Conservation (phyloP, 495 filamentous ascomycete species). For the Arthonia radiata region DNA sequence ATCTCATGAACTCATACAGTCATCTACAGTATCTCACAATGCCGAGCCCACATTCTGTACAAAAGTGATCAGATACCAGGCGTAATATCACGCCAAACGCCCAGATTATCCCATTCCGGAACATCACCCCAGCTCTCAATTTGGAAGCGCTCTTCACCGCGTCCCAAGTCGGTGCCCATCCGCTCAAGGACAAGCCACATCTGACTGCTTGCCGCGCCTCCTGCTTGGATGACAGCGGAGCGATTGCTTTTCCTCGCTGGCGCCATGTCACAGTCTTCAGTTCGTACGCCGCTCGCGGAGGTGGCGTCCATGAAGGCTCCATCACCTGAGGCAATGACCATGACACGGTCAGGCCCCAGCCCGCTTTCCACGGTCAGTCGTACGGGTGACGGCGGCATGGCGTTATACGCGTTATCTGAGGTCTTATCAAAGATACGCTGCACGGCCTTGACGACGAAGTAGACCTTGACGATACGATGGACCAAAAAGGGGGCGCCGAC, state of each 20-base stretch:
- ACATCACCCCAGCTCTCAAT: constrained; percentile 13
- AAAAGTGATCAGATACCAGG: no score
- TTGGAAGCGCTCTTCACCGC: constrained; percentile 10
- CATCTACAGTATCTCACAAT: no score
- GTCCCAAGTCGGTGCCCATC: constrained; percentile 6
- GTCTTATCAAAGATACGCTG: background rate
- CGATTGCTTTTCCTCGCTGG: constrained; percentile 22
- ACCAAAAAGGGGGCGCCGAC: constrained; percentile 23
- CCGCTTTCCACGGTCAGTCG: no score
- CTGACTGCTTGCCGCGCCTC: no score
- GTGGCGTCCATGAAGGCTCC: constrained; percentile 46
- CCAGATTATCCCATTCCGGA: constrained; percentile 7
- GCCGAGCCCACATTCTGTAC: no score
- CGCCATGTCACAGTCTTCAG: constrained; percentile 43
- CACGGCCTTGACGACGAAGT: background rate
- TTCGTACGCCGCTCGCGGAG: constrained; percentile 42
- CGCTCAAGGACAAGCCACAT: constrained; percentile 64
- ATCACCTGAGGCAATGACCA: constrained; percentile 23
- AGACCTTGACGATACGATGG: background rate
- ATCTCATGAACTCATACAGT: no score
- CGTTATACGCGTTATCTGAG: background rate
- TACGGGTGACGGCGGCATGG: constrained; percentile 1
- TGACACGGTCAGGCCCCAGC: constrained; percentile 37
- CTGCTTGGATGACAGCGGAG: no score
- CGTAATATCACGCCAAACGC: constrained; percentile 12